Conservation (phyloP, 306 rosid genomes). For the Rubus idaeus region DNA sequence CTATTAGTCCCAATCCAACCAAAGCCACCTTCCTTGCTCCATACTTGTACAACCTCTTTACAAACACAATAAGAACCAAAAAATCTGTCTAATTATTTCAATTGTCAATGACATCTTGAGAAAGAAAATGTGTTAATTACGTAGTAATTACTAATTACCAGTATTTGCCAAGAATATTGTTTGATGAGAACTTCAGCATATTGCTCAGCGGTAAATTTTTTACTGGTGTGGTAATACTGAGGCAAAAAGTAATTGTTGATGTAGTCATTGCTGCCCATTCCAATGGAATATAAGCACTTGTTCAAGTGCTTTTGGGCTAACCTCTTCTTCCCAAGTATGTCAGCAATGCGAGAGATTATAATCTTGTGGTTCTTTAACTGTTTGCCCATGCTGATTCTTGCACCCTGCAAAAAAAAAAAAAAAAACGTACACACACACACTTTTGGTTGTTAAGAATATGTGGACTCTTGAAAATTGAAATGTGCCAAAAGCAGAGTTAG, state of each 20-base stretch:
- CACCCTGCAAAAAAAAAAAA: slow-evolving; percentile 39
- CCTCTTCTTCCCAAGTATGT: slow-evolving; percentile 14
- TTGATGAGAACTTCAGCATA: slow-evolving; percentile 18
- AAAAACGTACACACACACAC: background rate
- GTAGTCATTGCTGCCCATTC: slow-evolving; percentile 32
- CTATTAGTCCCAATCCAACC: slow-evolving; percentile 23
- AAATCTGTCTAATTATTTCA: background rate
- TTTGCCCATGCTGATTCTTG: slow-evolving; percentile 20
- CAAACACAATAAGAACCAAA: background rate
- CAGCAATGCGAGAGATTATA: slow-evolving; percentile 24
- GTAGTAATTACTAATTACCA: background rate
- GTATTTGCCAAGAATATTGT: slow-evolving; percentile 7
- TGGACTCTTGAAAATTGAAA: background rate
- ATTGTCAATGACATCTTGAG: background rate
- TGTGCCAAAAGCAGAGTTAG: background rate
- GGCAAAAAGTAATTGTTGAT: slow-evolving; percentile 30
- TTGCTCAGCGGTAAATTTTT: background rate
- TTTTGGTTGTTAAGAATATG: too few relatives aligned
- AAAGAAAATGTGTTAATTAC: background rate
- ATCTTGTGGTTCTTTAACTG: slow-evolving; percentile 45
- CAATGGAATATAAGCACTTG: slow-evolving; percentile 48
- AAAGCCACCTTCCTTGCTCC: slow-evolving; percentile 22
- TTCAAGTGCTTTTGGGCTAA: slow-evolving; percentile 24
- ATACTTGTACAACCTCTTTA: slow-evolving; percentile 2
- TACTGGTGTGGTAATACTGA: slow-evolving; percentile 15